These are phyloP conservation scores for Emmonsiellopsis sp. DNA, from an alignment of 2,329 filamentous ascomycete genomes.

Conservation along the genomic window DNA sequence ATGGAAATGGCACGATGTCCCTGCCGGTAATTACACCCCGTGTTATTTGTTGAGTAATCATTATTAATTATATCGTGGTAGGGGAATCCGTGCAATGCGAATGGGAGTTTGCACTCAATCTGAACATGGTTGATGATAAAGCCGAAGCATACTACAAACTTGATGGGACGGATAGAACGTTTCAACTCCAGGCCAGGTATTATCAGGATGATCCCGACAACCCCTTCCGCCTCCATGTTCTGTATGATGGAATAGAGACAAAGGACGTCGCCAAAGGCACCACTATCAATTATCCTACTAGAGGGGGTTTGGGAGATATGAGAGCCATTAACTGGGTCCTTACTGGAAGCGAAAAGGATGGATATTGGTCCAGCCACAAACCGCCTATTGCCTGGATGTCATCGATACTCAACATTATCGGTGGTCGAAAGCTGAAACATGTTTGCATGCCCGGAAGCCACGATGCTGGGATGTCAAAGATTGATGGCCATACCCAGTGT, in stretches of 20 bases:
- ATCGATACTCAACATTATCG: slow-evolving; percentile 26
- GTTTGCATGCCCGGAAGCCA: slow-evolving; percentile 42
- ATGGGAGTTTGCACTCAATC: slow-evolving; percentile 11
- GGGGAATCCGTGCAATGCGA: slow-evolving; percentile 3
- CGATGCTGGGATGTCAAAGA: slow-evolving; percentile 40
- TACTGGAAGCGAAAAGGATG: slow-evolving; percentile 24
- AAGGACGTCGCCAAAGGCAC: slow-evolving; percentile 1
- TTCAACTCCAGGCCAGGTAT: slow-evolving; percentile 4
- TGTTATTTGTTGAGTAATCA: slow-evolving; percentile 10
- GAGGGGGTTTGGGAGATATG: slow-evolving; percentile 1
- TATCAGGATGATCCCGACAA: background rate
- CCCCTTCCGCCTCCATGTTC: background rate
- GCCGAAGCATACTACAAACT: slow-evolving; percentile 4
- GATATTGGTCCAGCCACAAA: slow-evolving; percentile 24
- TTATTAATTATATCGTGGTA: slow-evolving; percentile 15
- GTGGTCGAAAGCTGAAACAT: slow-evolving; percentile 34
- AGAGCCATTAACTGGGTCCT: slow-evolving; percentile 26
- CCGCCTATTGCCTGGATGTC: slow-evolving; percentile 33
- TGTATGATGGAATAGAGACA: slow-evolving; percentile 16
- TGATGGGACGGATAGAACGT: slow-evolving; percentile 2
- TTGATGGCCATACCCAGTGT: slow-evolving; percentile 19
- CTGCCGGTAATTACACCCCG: slow-evolving; percentile 17
- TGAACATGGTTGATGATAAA: background rate
- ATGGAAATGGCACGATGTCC: slow-evolving; percentile 27
- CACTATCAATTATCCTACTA: background rate